These are phyloP conservation scores for Phylloporus sp. DNA, from an alignment of 768 basidiomycete species.

Conservation along the genomic window DNA sequence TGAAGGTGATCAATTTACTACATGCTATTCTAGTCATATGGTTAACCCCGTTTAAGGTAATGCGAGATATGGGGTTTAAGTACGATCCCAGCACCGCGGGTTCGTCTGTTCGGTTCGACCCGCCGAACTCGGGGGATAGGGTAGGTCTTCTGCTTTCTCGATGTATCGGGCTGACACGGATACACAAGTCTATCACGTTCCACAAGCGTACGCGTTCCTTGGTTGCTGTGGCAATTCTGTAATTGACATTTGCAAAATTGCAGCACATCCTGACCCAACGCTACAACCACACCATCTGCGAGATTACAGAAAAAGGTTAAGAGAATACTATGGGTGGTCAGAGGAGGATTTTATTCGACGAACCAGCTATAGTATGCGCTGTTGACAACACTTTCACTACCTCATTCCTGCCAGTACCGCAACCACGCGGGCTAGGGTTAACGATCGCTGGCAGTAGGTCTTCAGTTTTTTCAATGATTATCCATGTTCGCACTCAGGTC, in stretches of 20 bases:
- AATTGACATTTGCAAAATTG: not conserved
- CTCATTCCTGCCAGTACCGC: too few species aligned
- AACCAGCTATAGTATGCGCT: too few species aligned
- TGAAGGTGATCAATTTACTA: slow-evolving; percentile 49
- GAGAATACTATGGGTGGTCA: slow-evolving; percentile 65
- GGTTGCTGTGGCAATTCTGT: not conserved
- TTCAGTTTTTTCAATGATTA: too few species aligned
- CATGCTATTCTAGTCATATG: not conserved
- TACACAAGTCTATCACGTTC: slow-evolving; percentile 62
- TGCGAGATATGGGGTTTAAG: slow-evolving; percentile 75
- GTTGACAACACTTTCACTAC: too few species aligned
- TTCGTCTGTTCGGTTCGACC: slow-evolving; percentile 79
- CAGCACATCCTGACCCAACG: slow-evolving; percentile 75
- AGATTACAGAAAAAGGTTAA: slow-evolving; percentile 54
- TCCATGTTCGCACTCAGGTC: too few species aligned
- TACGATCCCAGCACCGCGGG: slow-evolving; percentile 75
- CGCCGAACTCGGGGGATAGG: slow-evolving; percentile 50
- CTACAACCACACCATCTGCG: slow-evolving; percentile 48
- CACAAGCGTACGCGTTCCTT: slow-evolving; percentile 56
- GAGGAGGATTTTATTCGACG: slow-evolving; percentile 38
- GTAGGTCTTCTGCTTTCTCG: slow-evolving; percentile 27
- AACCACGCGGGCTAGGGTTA: too few species aligned
- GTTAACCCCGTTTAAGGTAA: slow-evolving; percentile 43
- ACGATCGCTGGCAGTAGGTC: too few species aligned
- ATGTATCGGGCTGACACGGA: slow-evolving; percentile 1